Base-by-base conservation (phyloP, 192 early-diverging fungal species). In the Entomortierella lignicola region DNA sequence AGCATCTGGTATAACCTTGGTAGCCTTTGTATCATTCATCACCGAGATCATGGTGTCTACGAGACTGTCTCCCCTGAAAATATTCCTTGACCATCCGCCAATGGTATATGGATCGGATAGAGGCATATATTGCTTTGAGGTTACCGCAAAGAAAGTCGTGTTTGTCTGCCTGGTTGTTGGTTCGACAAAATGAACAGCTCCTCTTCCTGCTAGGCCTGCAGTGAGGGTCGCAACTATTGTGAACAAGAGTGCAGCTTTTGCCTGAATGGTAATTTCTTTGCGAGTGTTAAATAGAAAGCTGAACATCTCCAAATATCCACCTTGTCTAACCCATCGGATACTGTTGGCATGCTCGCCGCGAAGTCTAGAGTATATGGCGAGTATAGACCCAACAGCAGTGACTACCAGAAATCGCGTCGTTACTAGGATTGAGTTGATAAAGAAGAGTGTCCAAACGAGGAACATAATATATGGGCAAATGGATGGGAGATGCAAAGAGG, bases 251-350 rank as follows among this genome's bases (percentile, higher is more conserved):
- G 26, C 52, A 26, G 25, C 12, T 4, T 25, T 12, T 18, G 26
- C 26, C 52, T 23, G n/a, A 3, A 18, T 12, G n/a, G 52, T 6
- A 7, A 29, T 29, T 7, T 54, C 25, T 4, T 25, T 12, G 26
- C 52, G 52, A 13, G 52, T 25, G 26, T 54, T 54, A 4, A 26
- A 1, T 2, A 54, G 25, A 12, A 25, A 12, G 10, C 12, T 54
- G n/a, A 54, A 13, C 52, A 54, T 54, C 26, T 54, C 52, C 23
- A 23, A 27, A 27, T 54, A 54, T 12, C 52, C 52, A 29, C 52
- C 52, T 54, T 54, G 52, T 12, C 52, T 18, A 26, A 12, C 12
- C 52, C 52, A 54, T 23, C 26, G n/a, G 23, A 54, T 25, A 54
- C 23, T 54, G 52, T 29, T 54, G 26, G 52, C 52, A 26, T 54